phyloP scores from a whole-genome alignment of 441 rosid species.

The Populus hybrid region DNA sequence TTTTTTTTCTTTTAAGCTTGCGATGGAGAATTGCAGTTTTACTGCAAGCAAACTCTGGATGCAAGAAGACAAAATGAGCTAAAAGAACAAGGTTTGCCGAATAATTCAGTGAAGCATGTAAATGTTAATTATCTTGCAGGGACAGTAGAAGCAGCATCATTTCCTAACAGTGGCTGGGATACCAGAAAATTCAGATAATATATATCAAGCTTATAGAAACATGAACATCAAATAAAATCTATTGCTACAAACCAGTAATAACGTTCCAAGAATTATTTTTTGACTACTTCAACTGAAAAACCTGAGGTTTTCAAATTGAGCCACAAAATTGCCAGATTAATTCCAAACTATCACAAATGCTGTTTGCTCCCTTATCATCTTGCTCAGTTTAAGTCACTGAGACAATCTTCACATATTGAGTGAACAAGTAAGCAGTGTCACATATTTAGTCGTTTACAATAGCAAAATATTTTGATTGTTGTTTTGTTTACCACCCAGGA shows the following conservation, averaged over 20 bases:
- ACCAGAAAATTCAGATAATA: neutral
- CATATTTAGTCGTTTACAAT: neutral
- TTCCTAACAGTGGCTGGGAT: neutral
- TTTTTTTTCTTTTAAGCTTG: neutral
- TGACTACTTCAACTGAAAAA: neutral
- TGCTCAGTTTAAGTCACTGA: neutral
- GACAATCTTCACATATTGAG: neutral
- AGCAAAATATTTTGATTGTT: neutral
- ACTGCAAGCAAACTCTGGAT: neutral
- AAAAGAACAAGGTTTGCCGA: neutral
- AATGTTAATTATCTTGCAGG: neutral
- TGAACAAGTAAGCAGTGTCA: neutral
- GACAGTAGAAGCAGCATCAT: neutral
- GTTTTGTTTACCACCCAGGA: neutral
- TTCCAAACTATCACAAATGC: neutral
- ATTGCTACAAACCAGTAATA: neutral
- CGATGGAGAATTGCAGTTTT: neutral
- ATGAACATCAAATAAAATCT: neutral
- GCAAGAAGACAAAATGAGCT: neutral
- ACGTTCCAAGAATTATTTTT: neutral
- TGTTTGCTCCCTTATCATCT: neutral
- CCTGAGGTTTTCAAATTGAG: too few relatives aligned
- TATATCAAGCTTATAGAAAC: neutral
- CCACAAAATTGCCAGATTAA: neutral
- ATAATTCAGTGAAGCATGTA: neutral